A percentile compares a stretch with the other conserved stretches of the same genome.
Conservation (phyloP, 139 green algal species). For the Micromonas pusilla region DNA sequence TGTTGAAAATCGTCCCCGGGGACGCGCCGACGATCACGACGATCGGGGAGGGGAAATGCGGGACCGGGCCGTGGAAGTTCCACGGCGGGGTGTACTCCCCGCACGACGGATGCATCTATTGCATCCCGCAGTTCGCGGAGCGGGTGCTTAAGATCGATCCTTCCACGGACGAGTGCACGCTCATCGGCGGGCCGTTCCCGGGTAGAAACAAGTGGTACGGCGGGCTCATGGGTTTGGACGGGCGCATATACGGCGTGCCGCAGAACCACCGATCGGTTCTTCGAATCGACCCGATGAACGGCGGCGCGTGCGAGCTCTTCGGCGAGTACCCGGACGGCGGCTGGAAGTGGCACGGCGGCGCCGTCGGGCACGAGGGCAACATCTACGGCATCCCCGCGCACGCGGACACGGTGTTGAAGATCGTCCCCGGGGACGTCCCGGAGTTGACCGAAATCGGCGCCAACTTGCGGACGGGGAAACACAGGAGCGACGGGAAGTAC, state of each 20-base stretch:
- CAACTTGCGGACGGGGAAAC: not conserved
- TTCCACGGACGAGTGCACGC: conserved; percentile 9
- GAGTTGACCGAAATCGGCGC: conserved; percentile 1
- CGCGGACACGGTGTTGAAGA: conserved; percentile 20
- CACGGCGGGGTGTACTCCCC: conserved; percentile 7
- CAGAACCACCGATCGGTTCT: conserved; percentile 15
- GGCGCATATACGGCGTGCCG: conserved; percentile 19
- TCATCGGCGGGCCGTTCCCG: conserved; percentile 12
- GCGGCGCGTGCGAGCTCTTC: not conserved
- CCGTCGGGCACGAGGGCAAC: conserved; percentile 8
- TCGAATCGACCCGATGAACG: conserved; percentile 10
- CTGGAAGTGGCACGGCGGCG: conserved; percentile 28
- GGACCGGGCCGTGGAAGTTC: conserved; percentile 4
- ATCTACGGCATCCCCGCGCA: conserved; percentile 24
- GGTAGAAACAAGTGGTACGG: conserved; percentile 30
- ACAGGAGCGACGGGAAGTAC: conserved; percentile 22
- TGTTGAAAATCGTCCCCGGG: conserved; percentile 16
- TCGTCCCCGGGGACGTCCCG: not conserved
- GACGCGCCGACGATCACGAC: not conserved
- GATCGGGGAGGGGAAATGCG: not conserved
- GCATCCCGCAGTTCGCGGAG: conserved; percentile 12
- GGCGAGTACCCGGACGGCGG: not conserved
- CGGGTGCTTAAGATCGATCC: conserved; percentile 22
- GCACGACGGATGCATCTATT: conserved; percentile 19
- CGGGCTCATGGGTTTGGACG: conserved; percentile 16